Base-by-base conservation (phyloP, 371 early-diverging fungal genomes). In the Rhizomucor pusillus region DNA sequence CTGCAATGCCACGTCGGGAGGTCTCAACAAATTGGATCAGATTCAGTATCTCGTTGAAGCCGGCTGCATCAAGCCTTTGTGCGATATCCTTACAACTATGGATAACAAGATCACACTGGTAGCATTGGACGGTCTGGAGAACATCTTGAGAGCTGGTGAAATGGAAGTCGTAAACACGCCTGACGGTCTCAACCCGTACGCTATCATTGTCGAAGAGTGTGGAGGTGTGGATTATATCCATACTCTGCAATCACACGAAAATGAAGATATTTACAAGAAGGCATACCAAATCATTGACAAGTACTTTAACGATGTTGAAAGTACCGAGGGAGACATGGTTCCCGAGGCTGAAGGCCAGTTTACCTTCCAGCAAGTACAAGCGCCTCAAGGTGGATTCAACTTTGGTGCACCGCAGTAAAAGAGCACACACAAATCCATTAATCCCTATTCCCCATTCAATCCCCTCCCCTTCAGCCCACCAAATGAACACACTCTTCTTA, bases 261-360 rank as follows among this genome's bases (percentile, higher is more conserved):
- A 94, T 71, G 64, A 67, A 11, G 97, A 96, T 29, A 96, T 98
- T 63, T 97, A 97, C 87, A 88, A 88, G 71, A 96, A 96, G 81
- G 86, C 95, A 1, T 95, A 91, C 66, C 57, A 63, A 47, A 84
- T 97, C 62, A 93, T 98, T 63, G 95, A 95, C 69, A 92, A 86
- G 69, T 97, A 93, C 83, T 97, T 95, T 77, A 77, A 73, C 46
- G 92, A 91, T 23, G 94, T 93, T 3, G 91, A 88, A 14, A 93
- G 91, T 1, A 93, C 89, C 41, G 62, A 56, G 9, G 70, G 52
- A 22, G 84, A 67, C 22, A 68, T 86, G 59, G 83, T 67, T 48
- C 78, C 88, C 3, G 79, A 72, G 40, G 79, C 86, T 65, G 70
- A 71, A 55, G 83, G 79, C 40, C 74, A 77, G 47, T 90, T 85